Evolutionary conservation across 179 eudicot genomes (phyloP).

Genomic region (Beta lomatogona): DNA sequence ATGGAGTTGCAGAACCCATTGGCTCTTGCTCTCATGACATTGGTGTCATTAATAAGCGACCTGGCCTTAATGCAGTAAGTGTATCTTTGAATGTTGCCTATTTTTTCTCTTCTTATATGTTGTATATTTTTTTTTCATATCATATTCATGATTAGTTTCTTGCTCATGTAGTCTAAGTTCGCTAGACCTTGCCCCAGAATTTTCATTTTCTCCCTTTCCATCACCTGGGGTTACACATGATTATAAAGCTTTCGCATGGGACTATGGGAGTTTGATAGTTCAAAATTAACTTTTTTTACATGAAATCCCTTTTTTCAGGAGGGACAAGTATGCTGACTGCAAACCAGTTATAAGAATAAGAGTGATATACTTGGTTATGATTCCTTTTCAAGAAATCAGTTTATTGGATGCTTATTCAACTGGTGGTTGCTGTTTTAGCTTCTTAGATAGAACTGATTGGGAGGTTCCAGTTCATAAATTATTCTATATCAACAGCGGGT

Average conservation of each 20-base stretch:
- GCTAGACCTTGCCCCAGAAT: not conserved
- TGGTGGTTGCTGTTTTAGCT: too few relatives aligned
- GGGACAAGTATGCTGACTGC: not conserved
- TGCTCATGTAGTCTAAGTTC: not conserved
- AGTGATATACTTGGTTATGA: too few relatives aligned
- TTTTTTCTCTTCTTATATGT: not conserved
- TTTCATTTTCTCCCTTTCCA: not conserved
- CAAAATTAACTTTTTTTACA: not conserved
- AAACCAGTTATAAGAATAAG: not conserved
- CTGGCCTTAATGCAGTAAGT: slow-evolving; percentile 41
- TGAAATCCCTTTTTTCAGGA: not conserved
- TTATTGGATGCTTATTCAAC: not conserved
- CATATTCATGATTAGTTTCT: not conserved
- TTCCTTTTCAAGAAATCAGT: not conserved
- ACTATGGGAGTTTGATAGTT: too few relatives aligned
- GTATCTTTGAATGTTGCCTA: not conserved
- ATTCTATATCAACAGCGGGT: not conserved
- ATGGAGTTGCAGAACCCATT: slow-evolving; percentile 33
- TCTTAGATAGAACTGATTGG: too few relatives aligned
- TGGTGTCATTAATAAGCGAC: slow-evolving; percentile 28
- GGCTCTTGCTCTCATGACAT: slow-evolving; percentile 31
- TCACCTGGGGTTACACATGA: not conserved
- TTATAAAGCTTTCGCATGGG: not conserved
- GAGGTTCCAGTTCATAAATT: not conserved
- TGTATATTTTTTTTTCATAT: not conserved